Base-by-base conservation (phyloP, 1,139 yeast species). In the Pichia sp. region DNA sequence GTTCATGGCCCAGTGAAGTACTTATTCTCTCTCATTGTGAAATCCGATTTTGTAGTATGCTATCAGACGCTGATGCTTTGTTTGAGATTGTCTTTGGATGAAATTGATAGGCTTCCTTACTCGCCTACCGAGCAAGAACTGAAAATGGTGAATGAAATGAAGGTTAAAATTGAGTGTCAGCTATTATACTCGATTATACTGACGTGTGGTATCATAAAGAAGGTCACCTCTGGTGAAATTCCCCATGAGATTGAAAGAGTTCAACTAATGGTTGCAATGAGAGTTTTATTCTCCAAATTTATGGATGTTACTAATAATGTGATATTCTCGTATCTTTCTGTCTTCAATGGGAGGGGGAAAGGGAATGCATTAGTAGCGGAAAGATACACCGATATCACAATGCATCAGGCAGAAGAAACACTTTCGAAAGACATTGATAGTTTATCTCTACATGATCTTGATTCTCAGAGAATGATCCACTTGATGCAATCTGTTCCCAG, bases 241-340 rank as follows among this genome's bases (percentile, higher is more conserved):
- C 14, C 37, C 7, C 26, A 36, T 15, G 13, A 25, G 10, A 6
- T n/a, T 4, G 26, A 29, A 13, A 18, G 27, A 10, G 11, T 12
- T 5, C 28, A 24, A 10, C 32, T 32, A 10, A 31, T 33, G 14
- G 14, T 35, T 19, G 6, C 22, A 5, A 11, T 42, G 23, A 37
- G 38, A 30, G 14, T 32, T 5, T 24, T 31, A n/a, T 36, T 35
- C 26, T 31, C 43, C 7, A 22, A n/a, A 17, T 39, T 39, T 13
- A 28, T 39, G 22, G 10, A 12, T 4, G 14, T 34, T 14, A 29
- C 33, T 19, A 39, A 36, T 13, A 35, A 36, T 18, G n/a, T 39
- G 8, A 33, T 39, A 7, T 33, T 39, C 9, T 32, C 29, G 30
- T 31, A 33, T 10, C 20, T 42, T n/a, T 27, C 34, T 8, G 27